These are phyloP conservation scores for Stereum hirsutum DNA, from an alignment of 1,284 basidiomycete species.

Conservation along the genomic window DNA sequence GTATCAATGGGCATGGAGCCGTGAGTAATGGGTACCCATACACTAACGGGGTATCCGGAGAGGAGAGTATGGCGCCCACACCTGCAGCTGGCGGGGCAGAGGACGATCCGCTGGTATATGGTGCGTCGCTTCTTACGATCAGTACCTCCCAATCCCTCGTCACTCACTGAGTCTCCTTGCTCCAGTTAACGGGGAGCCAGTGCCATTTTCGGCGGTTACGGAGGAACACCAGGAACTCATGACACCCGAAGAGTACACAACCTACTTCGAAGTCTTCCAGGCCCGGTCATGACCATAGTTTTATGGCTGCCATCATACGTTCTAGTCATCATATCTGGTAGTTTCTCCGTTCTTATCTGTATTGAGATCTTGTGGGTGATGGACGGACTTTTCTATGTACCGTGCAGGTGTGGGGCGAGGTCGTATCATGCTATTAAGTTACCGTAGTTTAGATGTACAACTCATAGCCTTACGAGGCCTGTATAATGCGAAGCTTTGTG, in stretches of 20 bases:
- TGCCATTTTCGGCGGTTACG: constrained; percentile 64
- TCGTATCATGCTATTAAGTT: too few relatives aligned
- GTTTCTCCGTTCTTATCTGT: too few relatives aligned
- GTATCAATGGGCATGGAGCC: constrained; percentile 13
- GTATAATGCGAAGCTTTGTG: too few relatives aligned
- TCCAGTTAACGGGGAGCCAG: constrained; percentile 59
- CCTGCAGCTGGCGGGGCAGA: too few relatives aligned
- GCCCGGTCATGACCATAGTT: constrained; percentile 8
- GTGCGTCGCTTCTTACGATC: constrained; percentile 36
- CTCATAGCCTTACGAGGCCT: too few relatives aligned
- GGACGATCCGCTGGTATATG: constrained; percentile 56
- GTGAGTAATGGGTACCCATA: constrained; percentile 11
- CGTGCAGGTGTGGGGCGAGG: too few relatives aligned
- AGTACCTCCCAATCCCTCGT: not conserved
- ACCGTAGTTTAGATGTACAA: too few relatives aligned
- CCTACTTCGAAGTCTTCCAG: constrained; percentile 52
- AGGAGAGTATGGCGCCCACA: constrained; percentile 7
- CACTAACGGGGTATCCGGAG: constrained; percentile 12
- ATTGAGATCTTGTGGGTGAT: too few relatives aligned
- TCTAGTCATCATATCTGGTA: too few relatives aligned
- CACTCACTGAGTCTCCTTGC: constrained; percentile 3
- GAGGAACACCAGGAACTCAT: constrained; percentile 79
- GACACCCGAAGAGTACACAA: constrained; percentile 79
- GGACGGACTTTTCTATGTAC: too few relatives aligned
- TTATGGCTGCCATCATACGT: too few relatives aligned